Evolutionary conservation across 495 filamentous ascomycete species (phyloP).

Genomic region (Penicillium cinerascens): DNA sequence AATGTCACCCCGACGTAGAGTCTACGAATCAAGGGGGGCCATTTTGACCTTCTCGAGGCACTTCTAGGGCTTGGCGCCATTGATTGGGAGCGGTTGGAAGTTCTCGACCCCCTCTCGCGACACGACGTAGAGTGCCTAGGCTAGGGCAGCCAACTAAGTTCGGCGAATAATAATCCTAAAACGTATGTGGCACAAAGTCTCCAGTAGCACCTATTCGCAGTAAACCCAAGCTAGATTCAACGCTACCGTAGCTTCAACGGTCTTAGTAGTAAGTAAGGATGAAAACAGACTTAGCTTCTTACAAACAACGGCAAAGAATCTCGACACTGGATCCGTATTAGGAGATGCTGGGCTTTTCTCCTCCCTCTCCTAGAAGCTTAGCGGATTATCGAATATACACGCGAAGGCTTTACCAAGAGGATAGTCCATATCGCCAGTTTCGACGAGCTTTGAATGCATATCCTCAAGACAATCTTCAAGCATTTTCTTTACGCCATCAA

Average conservation of each 20-base stretch:
- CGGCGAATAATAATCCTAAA: not conserved
- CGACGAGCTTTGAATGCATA: too few species aligned
- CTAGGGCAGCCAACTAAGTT: not conserved
- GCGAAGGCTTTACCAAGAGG: too few species aligned
- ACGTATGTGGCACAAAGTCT: not conserved
- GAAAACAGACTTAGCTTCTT: not conserved
- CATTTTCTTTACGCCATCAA: too few species aligned
- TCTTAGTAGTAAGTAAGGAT: not conserved
- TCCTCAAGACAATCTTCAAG: too few species aligned
- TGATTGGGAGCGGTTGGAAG: slow-evolving; percentile 1
- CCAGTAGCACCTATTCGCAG: not conserved
- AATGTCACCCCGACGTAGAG: slow-evolving; percentile 2
- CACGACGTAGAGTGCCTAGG: not conserved
- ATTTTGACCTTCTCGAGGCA: not conserved
- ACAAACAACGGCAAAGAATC: not conserved
- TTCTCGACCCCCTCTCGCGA: not conserved
- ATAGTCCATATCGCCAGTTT: too few species aligned
- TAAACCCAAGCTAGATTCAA: not conserved
- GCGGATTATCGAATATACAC: not conserved
- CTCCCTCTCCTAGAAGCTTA: not conserved
- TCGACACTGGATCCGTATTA: not conserved
- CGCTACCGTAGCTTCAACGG: not conserved
- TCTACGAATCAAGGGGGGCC: slow-evolving; percentile 4
- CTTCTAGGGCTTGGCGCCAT: slow-evolving; percentile 2
- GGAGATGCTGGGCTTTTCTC: not conserved